Conservation (phyloP, 129 eudicot genomes). For the Oenanthe sinensis region DNA sequence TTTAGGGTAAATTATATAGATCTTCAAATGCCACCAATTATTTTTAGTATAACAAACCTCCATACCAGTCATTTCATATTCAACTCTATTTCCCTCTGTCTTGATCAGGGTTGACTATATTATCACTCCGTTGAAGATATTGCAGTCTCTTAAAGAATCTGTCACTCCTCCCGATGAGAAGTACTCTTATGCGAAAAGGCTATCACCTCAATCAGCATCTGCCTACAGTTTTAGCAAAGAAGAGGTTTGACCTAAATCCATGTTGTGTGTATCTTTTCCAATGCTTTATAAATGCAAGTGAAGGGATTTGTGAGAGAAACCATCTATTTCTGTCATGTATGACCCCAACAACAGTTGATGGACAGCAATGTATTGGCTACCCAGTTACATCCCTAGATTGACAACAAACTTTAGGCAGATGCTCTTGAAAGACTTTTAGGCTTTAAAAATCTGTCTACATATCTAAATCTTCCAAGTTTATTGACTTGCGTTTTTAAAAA, state of each 20-base stretch:
- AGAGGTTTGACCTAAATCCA: constrained; percentile 49
- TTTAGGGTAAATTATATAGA: constrained; percentile 43
- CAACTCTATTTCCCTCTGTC: neutral
- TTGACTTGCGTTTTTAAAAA: too few relatives aligned
- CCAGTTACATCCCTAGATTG: too few relatives aligned
- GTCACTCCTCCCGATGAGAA: constrained; percentile 72
- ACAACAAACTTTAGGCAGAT: too few relatives aligned
- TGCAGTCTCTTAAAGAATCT: constrained; percentile 85
- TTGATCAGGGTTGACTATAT: constrained; percentile 82
- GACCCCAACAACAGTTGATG: too few relatives aligned
- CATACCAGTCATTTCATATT: neutral
- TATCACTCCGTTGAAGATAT: constrained; percentile 86
- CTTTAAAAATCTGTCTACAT: too few relatives aligned
- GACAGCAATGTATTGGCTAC: too few relatives aligned
- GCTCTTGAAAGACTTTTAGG: too few relatives aligned
- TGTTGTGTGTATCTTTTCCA: neutral
- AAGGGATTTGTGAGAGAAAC: neutral
- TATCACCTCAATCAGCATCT: constrained; percentile 74
- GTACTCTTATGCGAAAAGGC: constrained; percentile 59
- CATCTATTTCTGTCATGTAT: neutral
- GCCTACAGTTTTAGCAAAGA: constrained; percentile 63
- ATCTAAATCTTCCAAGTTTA: too few relatives aligned
- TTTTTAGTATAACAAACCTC: neutral
- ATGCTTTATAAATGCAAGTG: neutral
- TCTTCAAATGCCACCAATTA: neutral